Base-by-base conservation (phyloP, 2,329 filamentous ascomycete genomes). In the Talaromyces verruculosus region DNA sequence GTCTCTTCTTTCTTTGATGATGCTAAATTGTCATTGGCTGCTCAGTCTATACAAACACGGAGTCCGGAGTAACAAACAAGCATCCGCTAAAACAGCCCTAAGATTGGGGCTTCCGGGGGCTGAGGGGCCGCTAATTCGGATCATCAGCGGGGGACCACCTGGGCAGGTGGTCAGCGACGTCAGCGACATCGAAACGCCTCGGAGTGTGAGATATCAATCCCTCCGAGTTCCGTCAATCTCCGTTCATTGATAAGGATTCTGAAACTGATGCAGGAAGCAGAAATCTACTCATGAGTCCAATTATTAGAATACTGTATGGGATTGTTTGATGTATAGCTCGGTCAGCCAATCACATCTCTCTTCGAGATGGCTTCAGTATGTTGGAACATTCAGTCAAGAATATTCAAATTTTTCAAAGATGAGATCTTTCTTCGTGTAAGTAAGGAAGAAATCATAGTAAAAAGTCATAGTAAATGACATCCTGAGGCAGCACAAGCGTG, bases 11-110 rank as follows among this genome's bases (percentile, higher is more conserved):
- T 37, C 47, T 30, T 17, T 30, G 47, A 7, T 55, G 51, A 35
- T 55, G 30, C 51, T 55, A 2, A 19, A 19, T 6, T 13, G 7
- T 22, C 28, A 55, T 35, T 55, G 51, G 51, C 28, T 33, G 51
- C 5, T 35, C 17, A n/a, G 7, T 33, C 8, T 35, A 55, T 33
- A 19, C 30, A 19, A n/a, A 11, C n/a, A 33, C 51, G 51, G 51
- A 35, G 28, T 55, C 47, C 51, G 51, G 51, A 55, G 51, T 55
- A 55, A 55, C 51, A 55, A 17, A 35, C 51, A 55, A 55, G 28
- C 51, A 55, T 19, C 17, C 28, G 28, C 51, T 55, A 35, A 55
- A 10, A 35, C 17, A 28, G 47, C 47, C 47, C 47, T 51, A 51
- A 28, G 45, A 49, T 49, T 6, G 22, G 51, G 51, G 28, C 28